Percentiles rank a stretch among this genome's conserved stretches.
Conservation (phyloP, 805 yeast species). For the Komagataella pastoris region DNA sequence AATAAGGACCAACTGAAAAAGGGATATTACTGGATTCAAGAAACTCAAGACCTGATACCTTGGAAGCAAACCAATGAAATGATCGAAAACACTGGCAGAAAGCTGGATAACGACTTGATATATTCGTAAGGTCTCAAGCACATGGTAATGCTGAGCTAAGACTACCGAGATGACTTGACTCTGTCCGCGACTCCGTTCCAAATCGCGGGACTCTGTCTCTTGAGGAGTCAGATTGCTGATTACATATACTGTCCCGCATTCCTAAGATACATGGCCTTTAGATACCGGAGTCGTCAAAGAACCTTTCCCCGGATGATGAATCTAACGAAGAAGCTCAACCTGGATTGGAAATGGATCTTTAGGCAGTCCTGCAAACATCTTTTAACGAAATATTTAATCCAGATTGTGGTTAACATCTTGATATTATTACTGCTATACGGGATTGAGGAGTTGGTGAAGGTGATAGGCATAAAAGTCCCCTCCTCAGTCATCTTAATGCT, state of each 20-base stretch:
- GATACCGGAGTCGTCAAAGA: not conserved
- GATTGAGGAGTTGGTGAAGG: conserved; percentile 29
- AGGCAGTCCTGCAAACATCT: not conserved
- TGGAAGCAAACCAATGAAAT: not conserved
- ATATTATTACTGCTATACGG: conserved; percentile 38
- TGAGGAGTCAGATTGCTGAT: not conserved
- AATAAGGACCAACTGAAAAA: not conserved
- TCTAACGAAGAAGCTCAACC: not conserved
- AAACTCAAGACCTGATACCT: not conserved
- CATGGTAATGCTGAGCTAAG: not conserved
- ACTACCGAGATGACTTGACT: not conserved
- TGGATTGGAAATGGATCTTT: not conserved
- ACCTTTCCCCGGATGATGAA: not conserved
- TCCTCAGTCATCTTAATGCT: conserved; percentile 64
- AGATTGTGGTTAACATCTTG: conserved; percentile 26
- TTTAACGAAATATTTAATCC: not conserved
- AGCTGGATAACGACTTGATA: not conserved
- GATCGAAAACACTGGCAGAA: not conserved
- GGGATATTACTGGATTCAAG: not conserved
- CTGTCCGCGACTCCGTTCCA: not conserved
- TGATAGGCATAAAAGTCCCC: conserved; percentile 44
- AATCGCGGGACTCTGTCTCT: not conserved
- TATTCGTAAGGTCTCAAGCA: not conserved
- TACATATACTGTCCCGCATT: not conserved
- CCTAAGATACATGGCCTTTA: not conserved